Evolutionary conservation across 225 moss, liverwort and hornwort genomes (phyloP).

Genomic region (Marchantia polymorpha): DNA sequence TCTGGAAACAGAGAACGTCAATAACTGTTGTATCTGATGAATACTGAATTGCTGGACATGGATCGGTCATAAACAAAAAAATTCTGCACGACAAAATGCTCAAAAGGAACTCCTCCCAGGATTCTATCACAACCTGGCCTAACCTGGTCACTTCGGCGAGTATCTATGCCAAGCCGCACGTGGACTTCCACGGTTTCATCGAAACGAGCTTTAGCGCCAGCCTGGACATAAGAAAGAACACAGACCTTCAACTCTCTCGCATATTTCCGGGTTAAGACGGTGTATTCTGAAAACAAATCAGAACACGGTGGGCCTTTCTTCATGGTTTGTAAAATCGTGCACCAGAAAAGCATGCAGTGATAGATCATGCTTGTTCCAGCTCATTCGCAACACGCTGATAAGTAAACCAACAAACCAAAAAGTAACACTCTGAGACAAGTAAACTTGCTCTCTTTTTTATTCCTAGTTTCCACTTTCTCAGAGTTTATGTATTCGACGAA

Average conservation of each 20-base stretch:
- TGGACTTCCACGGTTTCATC: conserved; percentile 90
- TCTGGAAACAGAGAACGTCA: conserved; percentile 40
- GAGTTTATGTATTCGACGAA: no score
- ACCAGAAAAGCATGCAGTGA: background rate
- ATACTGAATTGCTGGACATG: background rate
- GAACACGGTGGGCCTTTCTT: background rate
- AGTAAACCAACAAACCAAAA: no score
- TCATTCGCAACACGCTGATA: background rate
- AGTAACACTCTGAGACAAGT: no score
- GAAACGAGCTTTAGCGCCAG: conserved; percentile 63
- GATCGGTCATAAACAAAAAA: background rate
- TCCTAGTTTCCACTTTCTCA: no score
- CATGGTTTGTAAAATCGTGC: background rate
- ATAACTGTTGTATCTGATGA: background rate
- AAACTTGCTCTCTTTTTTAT: no score
- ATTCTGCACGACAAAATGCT: background rate
- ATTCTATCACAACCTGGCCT: background rate
- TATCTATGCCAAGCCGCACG: conserved; percentile 87
- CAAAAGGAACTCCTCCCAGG: background rate
- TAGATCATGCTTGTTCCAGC: background rate
- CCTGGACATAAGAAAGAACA: conserved; percentile 28
- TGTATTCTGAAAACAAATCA: background rate
- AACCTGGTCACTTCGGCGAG: conserved; percentile 97
- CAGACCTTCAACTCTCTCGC: background rate
- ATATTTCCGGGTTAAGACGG: background rate